Base-by-base conservation (phyloP, 176 grass and related monocot species). In the Avena sativa region DNA sequence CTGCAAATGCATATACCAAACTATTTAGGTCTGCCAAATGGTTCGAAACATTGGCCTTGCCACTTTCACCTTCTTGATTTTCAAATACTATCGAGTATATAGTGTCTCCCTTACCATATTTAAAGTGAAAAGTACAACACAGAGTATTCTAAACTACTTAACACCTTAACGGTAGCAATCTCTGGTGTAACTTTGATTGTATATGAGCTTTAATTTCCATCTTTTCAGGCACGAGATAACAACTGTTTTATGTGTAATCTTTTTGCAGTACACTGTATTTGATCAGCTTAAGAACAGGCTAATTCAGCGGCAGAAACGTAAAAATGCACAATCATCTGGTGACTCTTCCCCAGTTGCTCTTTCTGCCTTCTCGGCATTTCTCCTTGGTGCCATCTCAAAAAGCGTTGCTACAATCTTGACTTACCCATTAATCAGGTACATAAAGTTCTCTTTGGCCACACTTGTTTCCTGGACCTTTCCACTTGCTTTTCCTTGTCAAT, bases 371-470 rank as follows among this genome's bases (percentile, higher is more conserved):
- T 87, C 94, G 71, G 94, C 97, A 8, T 99, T 99, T 86, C 17
- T 93, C 52, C 83, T 99, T 40, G 97, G 97, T 4, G 97, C 97
- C 7, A 52, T 99, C 40, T 94, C 97, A 50, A 99, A 96, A 87
- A 99, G 90, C 84, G 86, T 90, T 36, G 94, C 97, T 19, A 99
- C 92, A 21, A 25, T 99, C 77, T 78, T 99, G 50, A 99, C 97
- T 30, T 99, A 99, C 23, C 97, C 97, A 56, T 91, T 95, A 59
- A 99, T 99, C 65, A 96, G 97, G 97, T 99, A 52, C 38, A 49
- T 75, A 58, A 92, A 83, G n/a, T 65, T 78, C 12, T 46, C 20
- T 79, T 80, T 84, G n/a, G 26, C 69, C 60, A 23, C 26, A 52
- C 1, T 51, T 70, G 8, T 8, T 20, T 64, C 73, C 12, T 71